Evolutionary conservation across 1,284 basidiomycete species (phyloP).

Genomic region (Heterobasidion annosum): DNA sequence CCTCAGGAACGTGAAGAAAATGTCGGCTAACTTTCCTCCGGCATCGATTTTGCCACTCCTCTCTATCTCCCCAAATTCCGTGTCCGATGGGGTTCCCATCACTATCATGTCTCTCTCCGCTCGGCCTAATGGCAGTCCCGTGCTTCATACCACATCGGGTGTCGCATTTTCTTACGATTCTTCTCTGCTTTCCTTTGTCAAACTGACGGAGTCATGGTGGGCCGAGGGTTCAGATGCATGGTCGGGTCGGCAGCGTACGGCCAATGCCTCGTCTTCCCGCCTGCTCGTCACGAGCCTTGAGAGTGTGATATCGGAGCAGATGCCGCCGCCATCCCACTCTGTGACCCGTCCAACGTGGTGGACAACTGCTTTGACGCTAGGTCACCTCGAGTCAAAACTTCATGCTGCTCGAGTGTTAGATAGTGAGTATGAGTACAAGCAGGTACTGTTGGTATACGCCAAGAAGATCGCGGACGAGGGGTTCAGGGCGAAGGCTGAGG

Average conservation of each 20-base stretch:
- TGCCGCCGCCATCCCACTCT: conserved; percentile 21
- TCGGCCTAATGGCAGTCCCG: conserved; percentile 69
- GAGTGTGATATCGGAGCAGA: conserved; percentile 41
- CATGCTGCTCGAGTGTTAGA: conserved; percentile 65
- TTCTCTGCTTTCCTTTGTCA: conserved; percentile 56
- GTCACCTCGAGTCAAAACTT: conserved; percentile 77
- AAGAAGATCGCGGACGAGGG: conserved; percentile 81
- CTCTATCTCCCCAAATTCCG: conserved; percentile 37
- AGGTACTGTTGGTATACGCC: conserved; percentile 67
- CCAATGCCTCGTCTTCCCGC: conserved; percentile 20
- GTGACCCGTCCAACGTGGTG: conserved; percentile 62
- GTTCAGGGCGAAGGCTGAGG: conserved; percentile 78
- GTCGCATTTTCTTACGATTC: conserved; percentile 71
- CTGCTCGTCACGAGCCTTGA: conserved; percentile 44
- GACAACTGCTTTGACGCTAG: conserved; percentile 69
- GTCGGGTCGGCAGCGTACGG: conserved; percentile 48
- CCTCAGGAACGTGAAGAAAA: conserved; percentile 66
- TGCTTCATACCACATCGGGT: conserved; percentile 71
- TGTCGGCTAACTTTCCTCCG: conserved; percentile 54
- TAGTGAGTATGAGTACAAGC: conserved; percentile 77
- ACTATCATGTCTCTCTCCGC: conserved; percentile 52
- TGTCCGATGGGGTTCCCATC: conserved; percentile 1
- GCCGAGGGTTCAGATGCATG: conserved; percentile 72
- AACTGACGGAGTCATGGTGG: conserved; percentile 76
- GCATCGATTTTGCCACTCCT: conserved; percentile 56